Conservation (phyloP, 352 stramenopile genomes). For the Globisporangium ultimum region DNA sequence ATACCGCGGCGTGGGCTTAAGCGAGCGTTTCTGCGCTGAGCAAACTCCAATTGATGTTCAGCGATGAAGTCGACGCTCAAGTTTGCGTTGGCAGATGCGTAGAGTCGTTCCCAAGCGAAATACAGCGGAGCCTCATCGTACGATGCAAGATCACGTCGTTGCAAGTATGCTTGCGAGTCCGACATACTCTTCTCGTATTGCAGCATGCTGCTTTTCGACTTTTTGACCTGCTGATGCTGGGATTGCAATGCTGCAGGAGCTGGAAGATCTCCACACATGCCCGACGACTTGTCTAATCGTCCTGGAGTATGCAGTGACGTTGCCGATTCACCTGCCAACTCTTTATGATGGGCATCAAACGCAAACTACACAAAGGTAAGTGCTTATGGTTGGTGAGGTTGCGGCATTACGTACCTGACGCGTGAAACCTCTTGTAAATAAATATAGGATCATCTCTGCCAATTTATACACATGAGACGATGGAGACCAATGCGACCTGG, state of each 20-base stretch:
- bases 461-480: not conserved
- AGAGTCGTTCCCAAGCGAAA: constrained; percentile 53
- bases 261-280: not conserved
- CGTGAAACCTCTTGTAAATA: not conserved
- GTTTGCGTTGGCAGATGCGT: constrained; percentile 38
- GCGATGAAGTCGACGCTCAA: constrained; percentile 41
- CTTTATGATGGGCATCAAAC: too few species aligned
- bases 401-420: not conserved
- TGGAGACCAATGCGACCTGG: too few species aligned
- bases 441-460: not conserved
- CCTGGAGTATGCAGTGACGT: not conserved
- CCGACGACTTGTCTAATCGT: not conserved
- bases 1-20: constrained; percentile 31
- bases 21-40: constrained; percentile 28
- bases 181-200: constrained; percentile 37
- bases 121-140: constrained; percentile 51
- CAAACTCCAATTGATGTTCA: constrained; percentile 27
- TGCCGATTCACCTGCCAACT: not conserved
- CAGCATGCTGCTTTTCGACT: not conserved
- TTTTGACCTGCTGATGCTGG: not conserved
- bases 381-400: too few species aligned
- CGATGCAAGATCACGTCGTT: constrained; percentile 38
- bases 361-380: too few species aligned
- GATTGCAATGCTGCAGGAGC: not conserved
- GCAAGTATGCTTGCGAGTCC: constrained; percentile 26